phyloP scores from a whole-genome alignment of 805 yeast genomes.

The Metschnikowia matae region DNA sequence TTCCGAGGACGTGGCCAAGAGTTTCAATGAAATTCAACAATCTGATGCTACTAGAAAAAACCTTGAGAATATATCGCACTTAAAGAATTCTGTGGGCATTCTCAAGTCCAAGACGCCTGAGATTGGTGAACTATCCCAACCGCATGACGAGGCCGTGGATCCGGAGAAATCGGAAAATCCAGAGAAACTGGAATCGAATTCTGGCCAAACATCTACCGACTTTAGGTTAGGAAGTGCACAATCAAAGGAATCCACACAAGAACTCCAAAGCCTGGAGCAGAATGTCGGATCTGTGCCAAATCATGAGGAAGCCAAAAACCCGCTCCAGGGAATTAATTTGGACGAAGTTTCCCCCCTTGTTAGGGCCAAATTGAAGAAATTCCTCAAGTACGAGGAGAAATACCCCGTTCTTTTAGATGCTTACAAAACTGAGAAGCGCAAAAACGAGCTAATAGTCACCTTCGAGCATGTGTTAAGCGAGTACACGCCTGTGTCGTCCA shows the following conservation, averaged over 20 bases:
- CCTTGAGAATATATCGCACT: conserved; percentile 20
- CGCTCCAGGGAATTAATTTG: conserved; percentile 23
- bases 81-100: conserved; percentile 32
- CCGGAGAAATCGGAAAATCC: conserved; percentile 6
- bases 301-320: conserved; percentile 1
- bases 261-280: no score
- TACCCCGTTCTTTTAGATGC: conserved; percentile 85
- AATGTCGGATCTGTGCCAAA: not conserved
- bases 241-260: no score
- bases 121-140: conserved; percentile 42
- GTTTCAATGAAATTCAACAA: conserved; percentile 32
- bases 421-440: conserved; percentile 73
- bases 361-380: conserved; percentile 63
- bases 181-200: not conserved
- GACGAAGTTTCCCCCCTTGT: conserved; percentile 55
- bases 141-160: conserved; percentile 36
- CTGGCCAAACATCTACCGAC: no score
- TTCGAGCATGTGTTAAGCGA: conserved; percentile 75
- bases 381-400: conserved; percentile 82
- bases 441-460: conserved; percentile 50
- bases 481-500: conserved; percentile 72
- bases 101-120: conserved; percentile 46
- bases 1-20: conserved; percentile 44
- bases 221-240: no score
- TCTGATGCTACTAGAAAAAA: conserved; percentile 12